Evolutionary conservation across 2,329 filamentous ascomycete species (phyloP), one percentile per base, ranked within the genome.

Genomic region (Trichoderma arundinaceum): DNA sequence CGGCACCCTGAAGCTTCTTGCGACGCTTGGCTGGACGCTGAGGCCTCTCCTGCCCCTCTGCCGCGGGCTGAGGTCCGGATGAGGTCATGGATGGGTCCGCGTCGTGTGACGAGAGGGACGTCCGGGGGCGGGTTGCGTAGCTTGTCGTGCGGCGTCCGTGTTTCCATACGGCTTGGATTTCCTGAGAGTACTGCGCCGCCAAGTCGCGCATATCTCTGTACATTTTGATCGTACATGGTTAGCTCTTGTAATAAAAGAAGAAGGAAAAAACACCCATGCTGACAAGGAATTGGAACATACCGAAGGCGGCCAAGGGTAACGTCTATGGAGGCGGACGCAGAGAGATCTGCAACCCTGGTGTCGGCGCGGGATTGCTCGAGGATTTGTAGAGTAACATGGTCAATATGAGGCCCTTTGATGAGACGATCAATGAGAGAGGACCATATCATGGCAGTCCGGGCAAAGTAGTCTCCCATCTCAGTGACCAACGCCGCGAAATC

Each of bases 401-500:
- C 69, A 53, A 79, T 74, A 65, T 78, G 75, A 28, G 73, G 70
- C 15, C 75, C 77, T 48, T 72, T 67, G 4, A 76, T 68, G n/a
- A 79, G 69, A 41, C 68, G 71, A n/a, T 77, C 73, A 39, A 77
- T 77, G 57, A 79, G 67, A 22, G 68, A 69, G n/a, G 73, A 71
- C 74, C 72, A 77, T 64, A 78, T 69, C 43, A 72, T 63, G 22
- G 77, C 75, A n/a, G 74, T 76, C 32, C 73, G 74, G 35, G 71
- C 70, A 28, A 78, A 67, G 65, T 78, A 79, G 28, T 78, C 76
- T 38, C 77, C 77, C 65, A 78, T 72, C 39, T 78, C 75, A 38
- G 69, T 69, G 48, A 77, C 71, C 58, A 78, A 64, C 46, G 74
- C 75, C 13, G 72, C 70, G 13, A 72, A 68, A 49, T 71, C 67